Evolutionary conservation across 2,329 filamentous ascomycete species (phyloP).

Genomic region (Penicillium hesseltinei): DNA sequence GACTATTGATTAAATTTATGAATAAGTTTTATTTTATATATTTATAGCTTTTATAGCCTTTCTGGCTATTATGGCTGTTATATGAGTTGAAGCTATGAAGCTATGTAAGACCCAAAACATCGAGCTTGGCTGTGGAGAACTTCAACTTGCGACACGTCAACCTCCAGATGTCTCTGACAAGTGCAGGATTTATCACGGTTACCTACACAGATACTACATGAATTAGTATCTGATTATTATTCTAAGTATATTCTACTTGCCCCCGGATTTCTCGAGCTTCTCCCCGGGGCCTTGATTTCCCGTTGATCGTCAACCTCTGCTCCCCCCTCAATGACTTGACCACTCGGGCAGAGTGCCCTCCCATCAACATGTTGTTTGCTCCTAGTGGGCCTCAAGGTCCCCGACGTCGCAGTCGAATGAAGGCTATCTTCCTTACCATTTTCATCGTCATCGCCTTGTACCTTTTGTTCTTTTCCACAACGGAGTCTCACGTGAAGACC

Average conservation of each 20-base stretch:
- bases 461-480: constrained; percentile 31
- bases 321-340: constrained; percentile 15
- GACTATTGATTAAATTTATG: too few species aligned
- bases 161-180: background rate
- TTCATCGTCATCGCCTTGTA: constrained; percentile 35
- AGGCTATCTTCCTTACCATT: constrained; percentile 36
- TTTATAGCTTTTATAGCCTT: background rate
- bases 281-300: background rate
- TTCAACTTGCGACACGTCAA: background rate
- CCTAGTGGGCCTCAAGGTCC: constrained; percentile 34
- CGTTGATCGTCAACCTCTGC: background rate
- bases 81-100: background rate
- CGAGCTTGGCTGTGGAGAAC: background rate
- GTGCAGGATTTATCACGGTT: background rate
- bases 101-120: too few species aligned
- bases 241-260: background rate
- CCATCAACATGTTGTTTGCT: constrained; percentile 33
- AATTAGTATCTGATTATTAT: background rate
- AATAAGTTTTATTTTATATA: background rate
- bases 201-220: background rate
- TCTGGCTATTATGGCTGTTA: background rate
- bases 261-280: background rate
- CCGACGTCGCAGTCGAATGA: constrained; percentile 35
- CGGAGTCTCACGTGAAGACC: constrained; percentile 8
- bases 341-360: constrained; percentile 13